phyloP scores from a whole-genome alignment of 2,329 filamentous ascomycete genomes.

The Aspergillus tubingensis region DNA sequence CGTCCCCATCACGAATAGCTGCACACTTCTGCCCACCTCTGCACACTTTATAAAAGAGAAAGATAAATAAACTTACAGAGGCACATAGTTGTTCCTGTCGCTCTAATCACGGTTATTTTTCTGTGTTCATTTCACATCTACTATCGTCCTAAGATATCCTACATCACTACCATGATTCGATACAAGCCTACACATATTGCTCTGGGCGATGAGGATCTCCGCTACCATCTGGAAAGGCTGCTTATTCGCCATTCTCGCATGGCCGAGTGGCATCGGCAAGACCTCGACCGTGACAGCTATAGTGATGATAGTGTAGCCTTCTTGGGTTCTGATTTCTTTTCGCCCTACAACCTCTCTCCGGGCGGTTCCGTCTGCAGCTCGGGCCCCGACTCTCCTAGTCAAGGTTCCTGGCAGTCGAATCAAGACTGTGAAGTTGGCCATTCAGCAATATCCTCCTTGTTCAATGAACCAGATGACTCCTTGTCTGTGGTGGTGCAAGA shows the following conservation, averaged over 20 bases:
- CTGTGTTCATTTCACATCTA: background rate
- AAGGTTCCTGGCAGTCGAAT: background rate
- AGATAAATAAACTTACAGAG: background rate
- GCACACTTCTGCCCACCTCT: background rate
- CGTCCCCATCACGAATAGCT: background rate
- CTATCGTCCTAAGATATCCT: background rate
- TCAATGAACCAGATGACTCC: background rate
- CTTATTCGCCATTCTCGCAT: constrained; percentile 19
- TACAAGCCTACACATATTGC: constrained; percentile 35
- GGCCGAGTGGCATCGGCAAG: constrained; percentile 20
- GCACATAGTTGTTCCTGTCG: background rate
- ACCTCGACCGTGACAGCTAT: constrained; percentile 10
- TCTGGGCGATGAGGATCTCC: constrained; percentile 36
- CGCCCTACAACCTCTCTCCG: background rate
- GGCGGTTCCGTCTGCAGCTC: constrained; percentile 7
- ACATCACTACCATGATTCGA: constrained; percentile 35
- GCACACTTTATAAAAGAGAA: background rate
- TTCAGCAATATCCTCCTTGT: background rate
- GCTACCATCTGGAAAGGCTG: constrained; percentile 31
- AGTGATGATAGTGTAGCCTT: constrained; percentile 12
- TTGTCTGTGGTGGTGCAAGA: background rate
- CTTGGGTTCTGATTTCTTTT: constrained; percentile 7
- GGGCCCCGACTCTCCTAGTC: background rate
- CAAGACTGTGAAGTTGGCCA: background rate
- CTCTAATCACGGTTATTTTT: background rate